Evolutionary conservation across 2,329 filamentous ascomycete genomes (phyloP).

Genomic region (Didymellaceae sp.): DNA sequence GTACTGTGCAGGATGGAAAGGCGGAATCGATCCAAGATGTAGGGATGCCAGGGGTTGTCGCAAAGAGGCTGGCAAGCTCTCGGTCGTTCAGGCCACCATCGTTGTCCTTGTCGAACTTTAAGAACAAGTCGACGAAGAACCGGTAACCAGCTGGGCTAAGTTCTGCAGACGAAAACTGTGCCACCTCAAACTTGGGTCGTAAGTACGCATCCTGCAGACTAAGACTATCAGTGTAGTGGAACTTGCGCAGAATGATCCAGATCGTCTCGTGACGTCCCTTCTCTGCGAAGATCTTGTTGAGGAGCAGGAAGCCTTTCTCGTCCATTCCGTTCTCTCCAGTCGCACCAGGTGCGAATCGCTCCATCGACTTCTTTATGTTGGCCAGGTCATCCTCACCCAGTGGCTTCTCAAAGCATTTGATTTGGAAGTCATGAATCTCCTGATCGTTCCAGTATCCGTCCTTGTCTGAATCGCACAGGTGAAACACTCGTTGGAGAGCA

Average conservation of each 20-base stretch:
- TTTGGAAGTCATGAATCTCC: constrained; percentile 90
- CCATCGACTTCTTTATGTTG: constrained; percentile 89
- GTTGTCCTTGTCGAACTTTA: constrained; percentile 96
- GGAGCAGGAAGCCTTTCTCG: constrained; percentile 79
- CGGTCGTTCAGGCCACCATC: constrained; percentile 89
- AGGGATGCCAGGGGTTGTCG: constrained; percentile 89
- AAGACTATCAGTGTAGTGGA: constrained; percentile 94
- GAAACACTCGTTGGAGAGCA: constrained; percentile 89
- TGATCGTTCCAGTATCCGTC: constrained; percentile 89
- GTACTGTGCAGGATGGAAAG: constrained; percentile 92
- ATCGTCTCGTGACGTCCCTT: constrained; percentile 98
- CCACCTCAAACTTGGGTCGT: constrained; percentile 92
- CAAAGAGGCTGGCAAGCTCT: constrained; percentile 86
- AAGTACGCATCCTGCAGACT: constrained; percentile 90
- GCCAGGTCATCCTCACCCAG: constrained; percentile 80
- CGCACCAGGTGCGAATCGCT: constrained; percentile 69
- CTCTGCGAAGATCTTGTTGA: constrained; percentile 96
- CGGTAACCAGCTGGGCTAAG: constrained; percentile 92
- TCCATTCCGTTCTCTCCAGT: constrained; percentile 72
- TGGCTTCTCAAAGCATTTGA: constrained; percentile 88
- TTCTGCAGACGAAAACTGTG: constrained; percentile 89
- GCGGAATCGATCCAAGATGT: constrained; percentile 84
- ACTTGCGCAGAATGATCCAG: constrained; percentile 94
- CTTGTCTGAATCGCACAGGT: constrained; percentile 94
- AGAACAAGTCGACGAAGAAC: constrained; percentile 95